Evolutionary conservation across 768 basidiomycete genomes (phyloP).

Genomic region (Termitomyces sp.): DNA sequence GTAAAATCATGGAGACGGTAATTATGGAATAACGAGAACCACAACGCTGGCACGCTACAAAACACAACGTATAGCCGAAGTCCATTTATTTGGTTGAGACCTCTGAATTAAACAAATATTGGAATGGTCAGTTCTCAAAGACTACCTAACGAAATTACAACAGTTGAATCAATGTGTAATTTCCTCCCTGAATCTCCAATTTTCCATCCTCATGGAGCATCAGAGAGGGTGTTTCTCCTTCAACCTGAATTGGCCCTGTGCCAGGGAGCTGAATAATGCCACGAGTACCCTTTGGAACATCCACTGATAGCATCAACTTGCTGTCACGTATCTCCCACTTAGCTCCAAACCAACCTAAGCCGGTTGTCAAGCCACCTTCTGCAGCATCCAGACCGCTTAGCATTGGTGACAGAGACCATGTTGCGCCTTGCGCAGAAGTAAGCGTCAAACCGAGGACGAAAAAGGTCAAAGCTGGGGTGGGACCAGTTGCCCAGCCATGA

Average conservation of each 20-base stretch:
- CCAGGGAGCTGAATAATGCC: conserved; percentile 24
- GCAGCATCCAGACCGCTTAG: conserved; percentile 34
- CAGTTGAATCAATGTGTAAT: conserved; percentile 3
- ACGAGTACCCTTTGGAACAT: conserved; percentile 21
- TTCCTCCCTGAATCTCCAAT: conserved; percentile 11
- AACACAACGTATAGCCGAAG: no score
- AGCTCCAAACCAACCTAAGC: conserved; percentile 39
- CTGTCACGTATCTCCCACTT: conserved; percentile 25
- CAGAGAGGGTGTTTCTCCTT: conserved; percentile 4
- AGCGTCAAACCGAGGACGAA: conserved; percentile 40
- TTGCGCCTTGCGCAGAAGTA: conserved; percentile 33
- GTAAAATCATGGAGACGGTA: conserved; percentile 17
- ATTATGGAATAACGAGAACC: neutral
- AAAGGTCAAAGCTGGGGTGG: conserved; percentile 42
- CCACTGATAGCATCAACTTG: conserved; percentile 16
- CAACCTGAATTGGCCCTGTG: conserved; percentile 15
- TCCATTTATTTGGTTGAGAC: conserved; percentile 1
- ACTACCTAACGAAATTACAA: neutral
- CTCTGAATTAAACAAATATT: neutral
- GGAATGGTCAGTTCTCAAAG: neutral
- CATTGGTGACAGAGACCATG: conserved; percentile 39
- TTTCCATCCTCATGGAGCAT: neutral
- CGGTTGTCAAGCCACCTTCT: conserved; percentile 41
- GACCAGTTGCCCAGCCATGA: conserved; percentile 46
- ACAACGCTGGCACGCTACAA: no score